These are phyloP conservation scores for Penicillium lagena DNA, from an alignment of 495 filamentous ascomycete genomes.

Conservation along the genomic window DNA sequence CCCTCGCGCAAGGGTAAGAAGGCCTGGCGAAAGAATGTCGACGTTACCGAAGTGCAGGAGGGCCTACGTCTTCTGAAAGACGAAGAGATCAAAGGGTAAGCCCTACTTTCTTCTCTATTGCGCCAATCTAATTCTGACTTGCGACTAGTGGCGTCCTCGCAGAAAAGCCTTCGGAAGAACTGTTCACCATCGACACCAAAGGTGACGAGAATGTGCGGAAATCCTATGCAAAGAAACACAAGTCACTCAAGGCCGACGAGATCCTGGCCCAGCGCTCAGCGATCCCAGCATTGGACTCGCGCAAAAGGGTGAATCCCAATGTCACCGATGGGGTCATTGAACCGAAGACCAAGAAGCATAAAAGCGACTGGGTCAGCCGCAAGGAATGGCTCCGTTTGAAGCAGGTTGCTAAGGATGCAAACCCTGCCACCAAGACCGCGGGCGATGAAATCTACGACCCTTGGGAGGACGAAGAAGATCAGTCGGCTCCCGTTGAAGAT, in stretches of 20 bases:
- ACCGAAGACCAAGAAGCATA: constrained; percentile 60
- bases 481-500: constrained; percentile 37
- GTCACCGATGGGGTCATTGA: constrained; percentile 63
- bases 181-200: constrained; percentile 77
- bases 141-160: constrained; percentile 66
- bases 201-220: constrained; percentile 58
- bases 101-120: background rate
- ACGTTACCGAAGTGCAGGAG: constrained; percentile 74
- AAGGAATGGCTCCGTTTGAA: constrained; percentile 75
- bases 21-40: constrained; percentile 97
- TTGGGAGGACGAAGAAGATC: constrained; percentile 55
- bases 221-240: constrained; percentile 56
- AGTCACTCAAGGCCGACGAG: constrained; percentile 79
- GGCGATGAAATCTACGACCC: constrained; percentile 62
- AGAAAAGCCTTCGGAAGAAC: constrained; percentile 68
- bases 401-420: constrained; percentile 67
- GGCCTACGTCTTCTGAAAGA: constrained; percentile 80
- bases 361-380: constrained; percentile 66
- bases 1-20: constrained; percentile 96
- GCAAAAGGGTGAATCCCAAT: constrained; percentile 60
- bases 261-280: constrained; percentile 81
- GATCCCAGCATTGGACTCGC: constrained; percentile 65
- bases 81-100: constrained; percentile 82
- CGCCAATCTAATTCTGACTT: constrained; percentile 3
- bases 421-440: constrained; percentile 47